Conservation (phyloP, 208 protist species). For the Novymonas esmeraldas region DNA sequence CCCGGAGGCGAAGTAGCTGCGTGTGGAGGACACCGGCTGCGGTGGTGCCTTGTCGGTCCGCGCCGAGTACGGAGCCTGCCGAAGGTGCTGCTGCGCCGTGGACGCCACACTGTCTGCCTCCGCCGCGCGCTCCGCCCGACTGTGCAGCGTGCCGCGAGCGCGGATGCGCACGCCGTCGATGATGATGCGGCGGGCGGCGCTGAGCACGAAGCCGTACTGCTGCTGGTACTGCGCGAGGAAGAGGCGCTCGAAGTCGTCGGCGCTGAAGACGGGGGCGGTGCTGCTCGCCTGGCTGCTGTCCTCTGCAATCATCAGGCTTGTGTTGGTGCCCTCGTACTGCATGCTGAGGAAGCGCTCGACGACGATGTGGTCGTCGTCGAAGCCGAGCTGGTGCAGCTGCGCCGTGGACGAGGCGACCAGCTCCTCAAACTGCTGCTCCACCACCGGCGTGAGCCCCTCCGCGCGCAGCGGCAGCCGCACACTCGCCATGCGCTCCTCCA, state of each 20-base stretch:
- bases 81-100: conserved; percentile 12
- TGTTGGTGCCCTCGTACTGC: conserved; percentile 94
- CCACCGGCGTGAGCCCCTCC: conserved; percentile 30
- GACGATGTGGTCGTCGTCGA: conserved; percentile 48
- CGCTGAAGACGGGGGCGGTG: conserved; percentile 7
- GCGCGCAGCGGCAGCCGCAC: conserved; percentile 33
- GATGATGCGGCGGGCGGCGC: conserved; percentile 64
- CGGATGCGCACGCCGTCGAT: conserved; percentile 95
- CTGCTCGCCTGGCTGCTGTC: conserved; percentile 2
- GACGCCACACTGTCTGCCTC: conserved; percentile 22
- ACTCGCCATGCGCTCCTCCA: conserved; percentile 87
- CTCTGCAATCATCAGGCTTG: conserved; percentile 85
- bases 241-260: conserved; percentile 37
- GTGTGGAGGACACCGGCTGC: conserved; percentile 24
- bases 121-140: conserved; percentile 17
- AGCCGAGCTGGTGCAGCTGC: conserved; percentile 47
- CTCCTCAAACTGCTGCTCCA: conserved; percentile 37
- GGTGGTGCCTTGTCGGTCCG: conserved; percentile 21
- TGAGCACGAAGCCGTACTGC: conserved; percentile 93
- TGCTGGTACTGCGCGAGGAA: conserved; percentile 86
- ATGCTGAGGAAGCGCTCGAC: conserved; percentile 83
- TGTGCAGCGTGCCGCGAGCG: conserved; percentile 43
- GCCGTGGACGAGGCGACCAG: conserved; percentile 20
- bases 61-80: conserved; percentile 42
- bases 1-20: conserved; percentile 49